These are phyloP conservation scores for Verbena officinalis DNA, from an alignment of 257 asterid genomes.

Conservation along the genomic window DNA sequence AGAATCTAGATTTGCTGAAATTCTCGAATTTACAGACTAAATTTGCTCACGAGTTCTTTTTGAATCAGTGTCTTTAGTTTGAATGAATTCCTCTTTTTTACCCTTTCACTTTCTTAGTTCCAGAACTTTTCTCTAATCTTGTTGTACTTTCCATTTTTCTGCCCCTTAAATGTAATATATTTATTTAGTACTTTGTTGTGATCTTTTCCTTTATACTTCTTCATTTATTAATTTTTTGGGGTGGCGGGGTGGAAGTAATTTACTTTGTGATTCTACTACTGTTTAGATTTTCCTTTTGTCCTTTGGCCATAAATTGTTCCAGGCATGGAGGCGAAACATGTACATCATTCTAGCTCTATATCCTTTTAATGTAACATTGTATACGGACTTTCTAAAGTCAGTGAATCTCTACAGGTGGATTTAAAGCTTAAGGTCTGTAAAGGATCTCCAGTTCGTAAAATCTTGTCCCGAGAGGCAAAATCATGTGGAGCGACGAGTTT, in stretches of 20 bases:
- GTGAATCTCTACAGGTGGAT: slow-evolving; percentile 59
- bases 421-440: slow-evolving; percentile 85
- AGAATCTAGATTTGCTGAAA: background rate
- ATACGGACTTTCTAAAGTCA: slow-evolving; percentile 16
- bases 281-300: background rate
- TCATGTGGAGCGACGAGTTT: slow-evolving; percentile 63
- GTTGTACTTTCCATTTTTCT: slow-evolving; percentile 9
- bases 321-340: slow-evolving; percentile 12
- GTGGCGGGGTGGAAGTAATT: background rate
- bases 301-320: background rate
- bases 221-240: background rate
- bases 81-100: too few species aligned
- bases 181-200: background rate
- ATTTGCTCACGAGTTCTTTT: background rate
- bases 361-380: slow-evolving; percentile 8
- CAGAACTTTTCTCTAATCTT: slow-evolving; percentile 6
- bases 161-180: slow-evolving; percentile 2
- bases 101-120: background rate
- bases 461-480: slow-evolving; percentile 63
- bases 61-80: background rate
- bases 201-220: background rate
- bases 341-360: slow-evolving; percentile 2
- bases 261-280: background rate
- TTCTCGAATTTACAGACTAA: background rate
- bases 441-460: slow-evolving; percentile 70